Base-by-base conservation (phyloP, 441 rosid species). In the Jatropha multifida region DNA sequence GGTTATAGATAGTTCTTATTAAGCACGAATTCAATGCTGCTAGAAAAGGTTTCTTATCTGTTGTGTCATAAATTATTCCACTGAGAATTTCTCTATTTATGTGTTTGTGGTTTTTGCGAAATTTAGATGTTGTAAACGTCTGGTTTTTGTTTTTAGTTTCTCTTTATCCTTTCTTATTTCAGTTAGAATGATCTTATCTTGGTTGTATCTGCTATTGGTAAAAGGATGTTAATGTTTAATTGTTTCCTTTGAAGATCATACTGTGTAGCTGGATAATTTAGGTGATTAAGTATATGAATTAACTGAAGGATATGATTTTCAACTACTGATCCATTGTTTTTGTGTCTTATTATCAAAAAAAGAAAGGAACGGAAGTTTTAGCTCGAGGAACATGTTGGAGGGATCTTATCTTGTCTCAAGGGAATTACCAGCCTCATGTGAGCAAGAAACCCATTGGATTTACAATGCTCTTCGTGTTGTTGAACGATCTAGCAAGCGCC, bases 391-490 rank as follows among this genome's bases (percentile, higher is more conserved):
- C 54, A 87, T 88, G 93, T 82, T 88, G 84, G 92, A 89, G 74
- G 85, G 82, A 55, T 73, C 82, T 69, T 83, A 70, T 77, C 76
- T 83, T 1, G 78, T 82, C 65, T 42, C 88, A 12, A 86, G 83
- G 55, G 85, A 85, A 42, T 81, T 87, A 17, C 88, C 90, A 48
- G 80, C 80, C 75, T 81, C 89, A 26, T 78, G 80, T 51, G 79
- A 83, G 75, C 85, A 83, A 73, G 90, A 86, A 66, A 80, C 83
- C 75, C 76, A 80, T 70, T 85, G 85, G 94, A 83, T 79, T 37
- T 82, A 86, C 51, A 83, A 80, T 65, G 72, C 83, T 37, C 84
- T 66, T 69, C 66, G 66, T 63, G 87, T 82, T 60, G 72, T 81
- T 62, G 87, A 84, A 77, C 82, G 67, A 38, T 66, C 86, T 0